Percentiles rank a stretch among this genome's conserved stretches.
Evolutionary conservation across 495 filamentous ascomycete species (phyloP).

Genomic region (Penicillium silybi): DNA sequence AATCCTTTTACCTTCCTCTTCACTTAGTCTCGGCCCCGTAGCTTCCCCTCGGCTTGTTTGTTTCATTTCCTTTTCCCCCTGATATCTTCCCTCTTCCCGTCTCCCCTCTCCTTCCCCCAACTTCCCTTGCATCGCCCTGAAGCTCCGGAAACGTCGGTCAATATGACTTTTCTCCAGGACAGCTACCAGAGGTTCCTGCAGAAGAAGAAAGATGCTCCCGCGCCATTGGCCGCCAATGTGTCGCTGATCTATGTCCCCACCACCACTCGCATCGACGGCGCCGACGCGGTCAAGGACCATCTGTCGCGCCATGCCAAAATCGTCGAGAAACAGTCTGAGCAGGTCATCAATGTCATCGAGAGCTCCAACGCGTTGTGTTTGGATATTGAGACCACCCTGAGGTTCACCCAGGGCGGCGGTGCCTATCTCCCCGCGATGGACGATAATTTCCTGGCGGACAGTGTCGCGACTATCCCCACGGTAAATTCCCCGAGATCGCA

Average conservation of each 20-base stretch:
- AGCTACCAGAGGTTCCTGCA: conserved; percentile 77
- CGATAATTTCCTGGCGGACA: conserved; percentile 90
- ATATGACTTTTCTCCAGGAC: conserved; percentile 57
- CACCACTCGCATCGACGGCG: conserved; percentile 65
- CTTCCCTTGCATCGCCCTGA: conserved; percentile 7
- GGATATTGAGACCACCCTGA: conserved; percentile 78
- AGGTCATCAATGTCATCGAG: conserved; percentile 68
- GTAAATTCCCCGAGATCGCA: conserved; percentile 50
- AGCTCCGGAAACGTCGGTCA: too few relatives aligned
- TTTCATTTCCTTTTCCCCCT: conserved; percentile 5
- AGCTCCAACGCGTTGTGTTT: conserved; percentile 62
- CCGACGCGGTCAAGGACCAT: conserved; percentile 75
- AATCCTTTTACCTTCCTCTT: background rate
- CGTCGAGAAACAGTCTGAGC: conserved; percentile 72
- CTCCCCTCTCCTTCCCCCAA: conserved; percentile 2
- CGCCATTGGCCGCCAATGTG: conserved; percentile 63
- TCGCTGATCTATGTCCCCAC: conserved; percentile 90
- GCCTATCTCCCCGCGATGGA: conserved; percentile 86
- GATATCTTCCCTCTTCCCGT: conserved; percentile 9
- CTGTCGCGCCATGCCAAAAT: conserved; percentile 59
- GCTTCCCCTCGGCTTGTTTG: conserved; percentile 2
- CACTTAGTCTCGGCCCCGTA: background rate
- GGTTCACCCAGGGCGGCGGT: conserved; percentile 77
- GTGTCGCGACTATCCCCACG: conserved; percentile 73
- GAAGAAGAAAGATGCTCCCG: conserved; percentile 48